Evolutionary conservation across 805 yeast genomes (phyloP), one percentile per base, ranked within the genome.

Genomic region (Lachancea waltii): DNA sequence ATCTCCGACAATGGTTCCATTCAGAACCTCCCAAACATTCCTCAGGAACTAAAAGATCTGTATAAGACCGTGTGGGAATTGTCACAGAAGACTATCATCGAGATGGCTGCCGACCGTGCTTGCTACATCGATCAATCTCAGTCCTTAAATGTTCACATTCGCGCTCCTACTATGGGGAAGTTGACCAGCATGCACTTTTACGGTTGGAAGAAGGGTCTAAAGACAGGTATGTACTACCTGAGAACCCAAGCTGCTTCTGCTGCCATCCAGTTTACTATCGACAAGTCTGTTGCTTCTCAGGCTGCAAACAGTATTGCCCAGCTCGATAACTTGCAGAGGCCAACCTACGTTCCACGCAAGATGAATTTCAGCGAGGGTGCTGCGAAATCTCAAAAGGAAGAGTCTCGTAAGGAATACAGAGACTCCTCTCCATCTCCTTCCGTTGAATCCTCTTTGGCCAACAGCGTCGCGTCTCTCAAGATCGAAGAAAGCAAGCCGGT

Each of bases 11-110:
- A 85, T 44, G 98, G 98, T 13, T 90, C 97, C 7, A 75, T 90
- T 42, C 95, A 87, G 65, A 64, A 70, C 47, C 75, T 90, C 26
- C 75, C 77, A 38, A 70, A 68, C 41, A 77, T 90, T 36, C 97
- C 97, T 7, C 69, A 69, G 14, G 82, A 81, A 29, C 52, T 87
- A 44, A 86, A 85, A 59, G 71, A 66, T 3, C 63, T 90, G n/a
- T 87, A 89, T 67, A 85, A 81, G 62, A 90, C 98, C 0, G 96
- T 87, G 7, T 90, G 98, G 98, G 98, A 90, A 64, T 75, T 90
- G 33, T 77, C 95, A 33, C 98, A 90, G 63, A 82, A 77, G 63
- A 69, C 72, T 8, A 74, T 90, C 43, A 81, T 90, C 44, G 95
- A 87, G 49, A 74, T 89, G 86, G 79, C 85, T 45, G 82, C 85